Base-by-base conservation (phyloP, 2,329 filamentous ascomycete genomes). In the Xylaria sp. region DNA sequence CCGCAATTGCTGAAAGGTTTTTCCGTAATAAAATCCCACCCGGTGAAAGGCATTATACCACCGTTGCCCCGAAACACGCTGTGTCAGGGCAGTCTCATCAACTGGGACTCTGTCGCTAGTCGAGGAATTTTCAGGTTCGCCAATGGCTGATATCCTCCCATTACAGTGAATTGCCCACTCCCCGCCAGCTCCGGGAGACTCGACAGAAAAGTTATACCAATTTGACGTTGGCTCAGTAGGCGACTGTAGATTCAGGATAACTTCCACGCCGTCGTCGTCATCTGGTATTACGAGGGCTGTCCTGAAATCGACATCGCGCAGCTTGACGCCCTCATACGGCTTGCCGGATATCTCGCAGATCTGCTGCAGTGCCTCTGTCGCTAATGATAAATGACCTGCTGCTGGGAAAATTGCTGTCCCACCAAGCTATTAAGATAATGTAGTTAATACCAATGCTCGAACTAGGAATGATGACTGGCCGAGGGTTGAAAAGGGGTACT, bases 11-110 rank as follows among this genome's bases (percentile, higher is more conserved):
- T 80, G 78, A 73, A 84, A 84, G 0, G 75, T 77, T 2, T 79
- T 75, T 3, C 81, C 81, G 66, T 69, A 84, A 46, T 78, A 67
- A 59, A 83, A 80, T 0, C 82, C 82, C 2, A 82, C 78, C 2
- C 75, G 69, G 2, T 70, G 66, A 2, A 84, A 74, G 3, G 77
- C 75, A 1, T 80, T 70, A 67, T 82, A 76, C 74, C 78, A 81
- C 2, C 65, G 59, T 51, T 77, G 78, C 3, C 73, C 75, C 3
- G 69, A 70, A 2, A 75, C 76, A 0, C 74, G 73, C 31, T 79
- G 76, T n/a, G 72, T 65, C 41, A 76, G 51, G 1, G 58, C 44
- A 8, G 62, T 65, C 59, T 65, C 58, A 50, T 66, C 65, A 15
- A 70, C 66, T 2, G 63, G 72, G 13, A 23, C 25, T 34, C 34